Evolutionary conservation across 352 stramenopile species (phyloP).

Genomic region (Phytopythium boreale): DNA sequence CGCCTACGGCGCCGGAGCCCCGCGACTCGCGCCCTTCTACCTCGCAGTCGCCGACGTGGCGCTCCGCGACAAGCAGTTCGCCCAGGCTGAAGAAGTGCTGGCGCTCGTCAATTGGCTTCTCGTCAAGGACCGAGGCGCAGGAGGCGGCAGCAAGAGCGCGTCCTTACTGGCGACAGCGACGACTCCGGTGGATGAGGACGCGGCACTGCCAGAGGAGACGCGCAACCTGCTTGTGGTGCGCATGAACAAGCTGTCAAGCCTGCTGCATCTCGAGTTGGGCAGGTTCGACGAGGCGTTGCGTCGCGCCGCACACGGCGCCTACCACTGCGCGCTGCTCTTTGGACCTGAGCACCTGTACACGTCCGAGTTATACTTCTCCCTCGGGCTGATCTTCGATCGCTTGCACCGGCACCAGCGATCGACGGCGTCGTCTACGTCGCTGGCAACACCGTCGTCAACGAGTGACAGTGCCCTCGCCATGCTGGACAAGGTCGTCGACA

Average conservation of each 20-base stretch:
- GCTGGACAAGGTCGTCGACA: slow-evolving; percentile 80
- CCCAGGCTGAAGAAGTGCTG: slow-evolving; percentile 60
- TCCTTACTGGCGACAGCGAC: slow-evolving; percentile 5
- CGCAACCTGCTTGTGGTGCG: slow-evolving; percentile 60
- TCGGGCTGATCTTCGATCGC: slow-evolving; percentile 58
- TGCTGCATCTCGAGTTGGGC: slow-evolving; percentile 51
- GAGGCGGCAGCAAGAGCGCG: slow-evolving; percentile 2
- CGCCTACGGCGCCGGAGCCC: slow-evolving; percentile 45
- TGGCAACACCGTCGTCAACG: neutral
- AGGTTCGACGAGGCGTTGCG: slow-evolving; percentile 52
- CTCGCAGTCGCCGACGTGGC: slow-evolving; percentile 62
- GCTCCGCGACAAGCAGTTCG: slow-evolving; percentile 55
- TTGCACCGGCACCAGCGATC: slow-evolving; percentile 30
- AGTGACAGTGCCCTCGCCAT: slow-evolving; percentile 58
- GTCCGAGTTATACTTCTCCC: slow-evolving; percentile 71
- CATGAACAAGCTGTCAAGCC: slow-evolving; percentile 75
- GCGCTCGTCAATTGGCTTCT: slow-evolving; percentile 73
- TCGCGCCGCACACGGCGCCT: slow-evolving; percentile 57
- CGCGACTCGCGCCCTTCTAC: slow-evolving; percentile 63
- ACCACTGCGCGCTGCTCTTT: slow-evolving; percentile 69
- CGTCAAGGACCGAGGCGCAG: slow-evolving; percentile 46
- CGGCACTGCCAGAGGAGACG: slow-evolving; percentile 42
- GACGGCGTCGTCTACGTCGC: slow-evolving; percentile 6
- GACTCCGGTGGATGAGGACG: slow-evolving; percentile 8
- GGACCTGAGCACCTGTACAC: slow-evolving; percentile 73